Evolutionary conservation across 2,329 filamentous ascomycete genomes (phyloP), one percentile per base, ranked within the genome.

Genomic region (Rosellinia necatrix): DNA sequence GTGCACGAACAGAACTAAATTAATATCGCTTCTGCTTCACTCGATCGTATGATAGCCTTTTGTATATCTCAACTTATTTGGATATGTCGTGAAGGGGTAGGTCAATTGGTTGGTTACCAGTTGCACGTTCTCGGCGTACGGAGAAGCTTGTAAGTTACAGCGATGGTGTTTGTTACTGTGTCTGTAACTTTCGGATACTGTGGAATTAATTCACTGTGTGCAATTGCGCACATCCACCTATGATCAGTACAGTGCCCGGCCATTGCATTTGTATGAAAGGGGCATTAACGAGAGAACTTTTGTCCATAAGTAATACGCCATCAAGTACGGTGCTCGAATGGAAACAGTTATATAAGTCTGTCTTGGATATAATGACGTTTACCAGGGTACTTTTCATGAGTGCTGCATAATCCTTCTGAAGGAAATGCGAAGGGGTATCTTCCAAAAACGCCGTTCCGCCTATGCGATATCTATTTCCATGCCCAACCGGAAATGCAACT

Each of bases 371-470:
- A 40, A 52, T n/a, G 3, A 25, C n/a, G 12, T 22, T 34, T 59
- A 25, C 10, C 34, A 27, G 19, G 8, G 35, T 41, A 41, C 30
- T 17, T 43, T 41, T 30, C n/a, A n/a, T n/a, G 29, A 50, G 40
- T 27, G 17, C 29, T 42, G 4, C 13, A 38, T 15, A 40, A 21
- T 12, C 35, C 34, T n/a, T 32, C 24, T 13, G 22, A 48, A 49
- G 10, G 13, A 57, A 61, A 59, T 57, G 51, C 48, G 42, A 59
- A 56, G 42, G 60, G 60, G 60, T 63, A 63, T 63, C 58, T 59
- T 59, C 58, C 58, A 49, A 54, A 32, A 63, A 61, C 52, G 56
- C 58, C 60, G 52, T 42, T 54, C 30, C 41, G 49, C 38, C 43
- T 43, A 41, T 53, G 50, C 29, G 21, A 43, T 44, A 24, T 17